Evolutionary conservation across 345 rosid species (phyloP), one percentile per base, ranked within the genome.

Genomic region (Geranium brycei): DNA sequence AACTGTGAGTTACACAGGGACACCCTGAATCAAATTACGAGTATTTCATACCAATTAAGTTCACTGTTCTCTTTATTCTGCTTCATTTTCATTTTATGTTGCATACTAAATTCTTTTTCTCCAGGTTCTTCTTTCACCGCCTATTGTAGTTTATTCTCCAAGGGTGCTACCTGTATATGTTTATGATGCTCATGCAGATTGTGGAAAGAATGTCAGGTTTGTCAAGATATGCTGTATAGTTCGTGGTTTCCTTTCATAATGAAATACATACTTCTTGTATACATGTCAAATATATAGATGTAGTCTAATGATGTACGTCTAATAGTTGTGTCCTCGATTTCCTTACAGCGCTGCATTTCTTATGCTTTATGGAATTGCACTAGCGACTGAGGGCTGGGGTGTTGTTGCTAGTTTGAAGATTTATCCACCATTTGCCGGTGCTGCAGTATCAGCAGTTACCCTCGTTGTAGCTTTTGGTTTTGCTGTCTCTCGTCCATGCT

Each of bases 301-400:
- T 62, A 13, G 23, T 57, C 19, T 40, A 18, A 60, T 28, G 23
- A 58, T 66, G 40, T 64, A 67, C 63, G 61, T 61, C 63, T 69
- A 51, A 60, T 59, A 12, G 5, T 60, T 58, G 19, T 72, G 64
- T 16, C 62, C 62, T 63, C 18, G 68, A 65, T 40, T 68, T 56
- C 60, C 41, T 32, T 51, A 66, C 91, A 95, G 99, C 76, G 95
- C 79, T 67, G 96, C 97, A 63, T 95, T 95, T 83, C 95, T 95
- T 62, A 76, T 95, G 79, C 88, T 95, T 62, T 95, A 91, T 76
- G 99, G 97, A 74, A 80, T 95, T 75, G 99, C 99, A 31, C 79
- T 95, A 79, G 97, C 99, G 72, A 91, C 83, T 65, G 99, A 95
- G 74, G 99, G 96, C 67, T 95, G 99, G 99, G 99, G 99, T 65